phyloP scores from a whole-genome alignment of 805 yeast genomes.

The Metschnikowia amazonensis region DNA sequence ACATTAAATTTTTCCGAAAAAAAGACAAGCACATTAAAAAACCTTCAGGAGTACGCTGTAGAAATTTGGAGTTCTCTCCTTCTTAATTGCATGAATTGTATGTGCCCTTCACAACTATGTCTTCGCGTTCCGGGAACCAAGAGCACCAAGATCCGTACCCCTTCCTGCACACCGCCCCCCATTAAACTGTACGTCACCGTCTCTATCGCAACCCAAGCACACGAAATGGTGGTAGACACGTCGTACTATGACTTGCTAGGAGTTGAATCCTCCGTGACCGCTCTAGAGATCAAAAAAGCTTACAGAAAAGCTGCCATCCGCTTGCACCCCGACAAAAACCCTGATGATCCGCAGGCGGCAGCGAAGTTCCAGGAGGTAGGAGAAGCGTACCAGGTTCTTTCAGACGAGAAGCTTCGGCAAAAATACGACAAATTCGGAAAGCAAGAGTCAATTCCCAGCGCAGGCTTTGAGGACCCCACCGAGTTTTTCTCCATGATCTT shows the following conservation, averaged over 20 bases:
- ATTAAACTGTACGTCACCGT: background rate
- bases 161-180: background rate
- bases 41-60: too few relatives aligned
- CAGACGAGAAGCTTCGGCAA: conserved; percentile 58
- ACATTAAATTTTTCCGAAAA: background rate
- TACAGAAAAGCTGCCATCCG: conserved; percentile 78
- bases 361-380: conserved; percentile 45
- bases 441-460: conserved; percentile 64
- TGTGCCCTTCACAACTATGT: too few relatives aligned
- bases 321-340: conserved; percentile 60
- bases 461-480: conserved; percentile 64
- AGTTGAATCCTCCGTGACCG: conserved; percentile 34
- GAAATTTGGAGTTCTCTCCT: too few relatives aligned
- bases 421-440: conserved; percentile 75
- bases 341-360: conserved; percentile 44
- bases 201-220: background rate
- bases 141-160: background rate
- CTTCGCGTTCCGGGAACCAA: too few relatives aligned
- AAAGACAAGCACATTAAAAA: background rate
- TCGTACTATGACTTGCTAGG: conserved; percentile 40
- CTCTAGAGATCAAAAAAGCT: conserved; percentile 43
- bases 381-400: conserved; percentile 76
- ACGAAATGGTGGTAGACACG: conserved; percentile 45
- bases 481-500: conserved; percentile 69
- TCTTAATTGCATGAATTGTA: too few relatives aligned